phyloP scores from a whole-genome alignment of 2,329 filamentous ascomycete genomes.

The Coleophoma eucalyptorum region DNA sequence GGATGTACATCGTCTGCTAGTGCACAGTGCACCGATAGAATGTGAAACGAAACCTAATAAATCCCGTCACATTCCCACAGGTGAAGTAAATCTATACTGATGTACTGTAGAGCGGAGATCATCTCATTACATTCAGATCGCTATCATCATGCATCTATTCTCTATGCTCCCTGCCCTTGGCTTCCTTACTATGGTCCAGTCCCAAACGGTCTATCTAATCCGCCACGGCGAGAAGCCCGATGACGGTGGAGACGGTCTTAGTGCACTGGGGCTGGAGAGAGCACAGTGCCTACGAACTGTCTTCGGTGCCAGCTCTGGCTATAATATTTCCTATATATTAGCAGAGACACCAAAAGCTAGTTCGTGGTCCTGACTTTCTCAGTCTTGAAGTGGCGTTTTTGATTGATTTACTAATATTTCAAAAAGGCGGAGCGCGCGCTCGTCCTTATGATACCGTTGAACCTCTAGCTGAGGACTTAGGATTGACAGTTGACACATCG shows the following conservation, averaged over 20 bases:
- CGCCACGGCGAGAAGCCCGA: constrained; percentile 60
- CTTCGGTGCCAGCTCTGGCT: constrained; percentile 47
- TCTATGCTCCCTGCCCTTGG: too few species aligned
- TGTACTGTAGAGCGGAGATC: too few species aligned
- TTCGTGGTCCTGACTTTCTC: constrained; percentile 16
- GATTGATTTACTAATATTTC: too few species aligned
- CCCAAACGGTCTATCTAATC: constrained; percentile 54
- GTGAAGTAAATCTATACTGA: too few species aligned
- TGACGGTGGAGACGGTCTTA: constrained; percentile 44
- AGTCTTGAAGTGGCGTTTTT: not conserved
- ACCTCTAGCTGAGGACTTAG: constrained; percentile 51
- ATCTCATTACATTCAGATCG: too few species aligned
- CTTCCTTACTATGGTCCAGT: not conserved
- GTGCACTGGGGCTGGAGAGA: constrained; percentile 45
- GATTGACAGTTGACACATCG: constrained; percentile 48
- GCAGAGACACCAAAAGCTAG: constrained; percentile 47
- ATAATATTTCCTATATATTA: constrained; percentile 56
- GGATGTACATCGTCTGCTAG: too few species aligned
- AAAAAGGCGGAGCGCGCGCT: constrained; percentile 47
- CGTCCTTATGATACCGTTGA: constrained; percentile 54
- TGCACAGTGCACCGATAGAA: too few species aligned
- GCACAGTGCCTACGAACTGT: constrained; percentile 55
- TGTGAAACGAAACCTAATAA: too few species aligned
- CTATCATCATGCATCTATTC: too few species aligned
- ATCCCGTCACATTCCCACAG: too few species aligned